phyloP scores from a whole-genome alignment of 208 protist genomes.

The Tritrichomonas foetus region DNA sequence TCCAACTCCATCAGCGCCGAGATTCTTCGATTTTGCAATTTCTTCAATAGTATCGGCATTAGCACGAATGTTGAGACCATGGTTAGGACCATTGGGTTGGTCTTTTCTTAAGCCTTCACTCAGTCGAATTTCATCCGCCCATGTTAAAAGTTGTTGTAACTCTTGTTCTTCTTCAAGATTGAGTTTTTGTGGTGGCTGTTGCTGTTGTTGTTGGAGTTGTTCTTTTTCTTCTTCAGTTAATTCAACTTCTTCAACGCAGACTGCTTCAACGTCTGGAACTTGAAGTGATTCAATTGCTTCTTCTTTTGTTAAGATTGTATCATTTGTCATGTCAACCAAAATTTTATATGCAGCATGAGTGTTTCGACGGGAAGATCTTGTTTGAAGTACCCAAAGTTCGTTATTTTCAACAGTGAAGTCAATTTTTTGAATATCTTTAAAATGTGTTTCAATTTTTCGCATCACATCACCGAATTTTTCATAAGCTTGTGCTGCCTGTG shows the following conservation, averaged over 20 bases:
- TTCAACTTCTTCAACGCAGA: not conserved
- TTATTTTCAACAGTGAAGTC: not conserved
- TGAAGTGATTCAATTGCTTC: not conserved
- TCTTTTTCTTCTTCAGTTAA: not conserved
- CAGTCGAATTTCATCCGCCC: not conserved
- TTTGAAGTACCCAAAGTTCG: not conserved
- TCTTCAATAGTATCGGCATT: not conserved
- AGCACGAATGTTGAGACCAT: not conserved
- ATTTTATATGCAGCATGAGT: not conserved
- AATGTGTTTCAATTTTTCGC: not conserved
- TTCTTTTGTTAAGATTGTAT: not conserved
- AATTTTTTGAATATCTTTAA: not conserved
- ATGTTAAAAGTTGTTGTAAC: not conserved
- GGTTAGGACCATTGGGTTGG: not conserved
- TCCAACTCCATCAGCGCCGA: not conserved
- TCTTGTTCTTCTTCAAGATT: slow-evolving; percentile 1
- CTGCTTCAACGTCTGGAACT: not conserved
- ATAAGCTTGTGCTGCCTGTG: not conserved
- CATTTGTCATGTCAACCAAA: not conserved
- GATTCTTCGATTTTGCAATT: not conserved
- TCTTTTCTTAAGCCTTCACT: not conserved
- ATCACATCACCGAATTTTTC: not conserved
- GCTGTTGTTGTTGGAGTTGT: not conserved
- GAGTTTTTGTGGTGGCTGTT: not conserved
- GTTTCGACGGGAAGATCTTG: not conserved